Base-by-base conservation (phyloP, 768 basidiomycete genomes). In the Clavulina sp. region DNA sequence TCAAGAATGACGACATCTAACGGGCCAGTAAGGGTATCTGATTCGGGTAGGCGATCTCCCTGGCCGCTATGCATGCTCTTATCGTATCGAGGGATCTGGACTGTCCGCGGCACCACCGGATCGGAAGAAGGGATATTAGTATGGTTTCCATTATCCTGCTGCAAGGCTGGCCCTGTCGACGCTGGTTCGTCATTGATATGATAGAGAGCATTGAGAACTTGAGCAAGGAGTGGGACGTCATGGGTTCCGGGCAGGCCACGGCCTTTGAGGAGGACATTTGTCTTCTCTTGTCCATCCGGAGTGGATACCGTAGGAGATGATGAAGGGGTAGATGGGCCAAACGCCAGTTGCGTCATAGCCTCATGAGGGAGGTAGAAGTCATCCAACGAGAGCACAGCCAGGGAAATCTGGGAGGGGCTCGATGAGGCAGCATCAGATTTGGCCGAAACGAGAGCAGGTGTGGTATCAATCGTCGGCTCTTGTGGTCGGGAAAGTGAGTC, bases 201-300 rank as follows among this genome's bases (percentile, higher is more conserved):
- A 59, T 70, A 69, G 51, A 95, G 65, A 4, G 68, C 62, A 6
- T 61, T 55, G 30, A 92, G 60, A 33, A 81, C 59, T 4, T 68
- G 55, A 1, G 69, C 55, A 6, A 83, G 86, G 9, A 95, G 74
- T 1, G 63, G 59, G 29, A 85, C 63, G 61, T 96, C 92, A 61
- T 96, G 91, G 5, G 91, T 96, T 1, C 92, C 91, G 0, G 91
- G 91, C 57, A 81, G 86, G 0, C 91, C 91, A n/a, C 91, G 76
- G 6, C 92, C 91, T 4, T 71, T 68, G 61, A 88, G 72, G 2
- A 96, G 69, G 23, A 61, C 58, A 60, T 93, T 92, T 0, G 65
- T 63, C 9, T 9, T 9, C 9, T 46, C 9, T 13, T 46, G 13
- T 24, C 26, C 43, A n/a, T n/a, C n/a, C n/a, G n/a, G n/a, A n/a